phyloP scores from a whole-genome alignment of 139 green algal genomes.

The Chlamydomonas applanata region DNA sequence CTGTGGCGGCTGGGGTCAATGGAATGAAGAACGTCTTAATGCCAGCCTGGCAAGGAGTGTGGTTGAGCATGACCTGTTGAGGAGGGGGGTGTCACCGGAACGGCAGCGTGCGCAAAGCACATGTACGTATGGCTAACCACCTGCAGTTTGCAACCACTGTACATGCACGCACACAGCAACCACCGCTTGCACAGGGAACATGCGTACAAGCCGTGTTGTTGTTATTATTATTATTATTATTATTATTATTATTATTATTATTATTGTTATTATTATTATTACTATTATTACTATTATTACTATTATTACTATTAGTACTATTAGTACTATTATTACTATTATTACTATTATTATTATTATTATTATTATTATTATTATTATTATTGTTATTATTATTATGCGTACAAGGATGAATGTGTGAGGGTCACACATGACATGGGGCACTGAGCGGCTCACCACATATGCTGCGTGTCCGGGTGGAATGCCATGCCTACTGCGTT shows the following conservation, averaged over 20 bases:
- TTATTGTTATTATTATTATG: not conserved
- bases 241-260: conserved; percentile 17
- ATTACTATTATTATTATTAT: conserved; percentile 36
- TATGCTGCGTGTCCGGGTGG: not conserved
- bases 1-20: too few species aligned
- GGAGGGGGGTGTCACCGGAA: too few species aligned
- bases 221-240: conserved; percentile 15
- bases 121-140: too few species aligned
- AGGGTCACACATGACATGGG: not conserved
- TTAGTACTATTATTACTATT: conserved; percentile 29
- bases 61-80: too few species aligned
- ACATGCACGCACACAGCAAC: too few species aligned
- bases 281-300: conserved; percentile 18
- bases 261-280: conserved; percentile 23
- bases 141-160: too few species aligned
- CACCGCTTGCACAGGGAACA: too few species aligned
- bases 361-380: conserved; percentile 29
- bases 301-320: conserved; percentile 16
- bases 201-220: too few species aligned
- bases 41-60: too few species aligned
- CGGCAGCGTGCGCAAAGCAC: too few species aligned
- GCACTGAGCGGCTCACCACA: not conserved
- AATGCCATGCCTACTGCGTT: not conserved
- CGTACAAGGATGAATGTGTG: not conserved
- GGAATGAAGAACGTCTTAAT: too few species aligned